phyloP scores from a whole-genome alignment of 2,329 filamentous ascomycete genomes.

The Byssothecium circinans region DNA sequence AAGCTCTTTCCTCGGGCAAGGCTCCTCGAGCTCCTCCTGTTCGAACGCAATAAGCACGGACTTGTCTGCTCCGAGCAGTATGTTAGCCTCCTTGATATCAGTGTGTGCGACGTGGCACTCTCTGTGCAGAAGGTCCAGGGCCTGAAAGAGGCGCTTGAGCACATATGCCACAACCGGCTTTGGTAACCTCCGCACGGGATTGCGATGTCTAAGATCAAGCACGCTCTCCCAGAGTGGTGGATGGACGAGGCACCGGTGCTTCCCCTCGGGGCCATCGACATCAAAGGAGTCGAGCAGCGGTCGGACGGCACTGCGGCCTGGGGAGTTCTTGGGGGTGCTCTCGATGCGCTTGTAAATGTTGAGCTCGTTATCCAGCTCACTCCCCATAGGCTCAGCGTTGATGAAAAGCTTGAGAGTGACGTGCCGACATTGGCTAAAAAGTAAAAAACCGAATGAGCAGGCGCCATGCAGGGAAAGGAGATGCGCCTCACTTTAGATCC shows the following conservation, averaged over 20 bases:
- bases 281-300: slow-evolving; percentile 40
- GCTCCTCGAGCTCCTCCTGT: slow-evolving; percentile 26
- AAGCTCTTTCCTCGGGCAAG: slow-evolving; percentile 30
- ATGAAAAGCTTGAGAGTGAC: slow-evolving; percentile 11
- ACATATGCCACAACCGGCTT: slow-evolving; percentile 22
- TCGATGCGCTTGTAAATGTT: slow-evolving; percentile 10
- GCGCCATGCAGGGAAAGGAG: not conserved
- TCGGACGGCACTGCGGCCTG: slow-evolving; percentile 35
- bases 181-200: slow-evolving; percentile 19
- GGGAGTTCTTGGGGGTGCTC: slow-evolving; percentile 19
- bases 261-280: slow-evolving; percentile 30
- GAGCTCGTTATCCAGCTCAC: slow-evolving; percentile 8
- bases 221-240: slow-evolving; percentile 34
- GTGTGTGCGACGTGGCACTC: slow-evolving; percentile 17
- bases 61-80: slow-evolving; percentile 32
- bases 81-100: slow-evolving; percentile 30
- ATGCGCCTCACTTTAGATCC: slow-evolving; percentile 6
- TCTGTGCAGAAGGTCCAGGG: slow-evolving; percentile 28
- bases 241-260: slow-evolving; percentile 43
- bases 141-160: slow-evolving; percentile 23
- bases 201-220: slow-evolving; percentile 16
- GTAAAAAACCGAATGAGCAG: not conserved
- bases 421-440: slow-evolving; percentile 7
- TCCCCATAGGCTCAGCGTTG: slow-evolving; percentile 2
- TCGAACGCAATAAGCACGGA: slow-evolving; percentile 32